Conservation (phyloP, 306 rosid species). For the Oxytropis ochrocephala region DNA sequence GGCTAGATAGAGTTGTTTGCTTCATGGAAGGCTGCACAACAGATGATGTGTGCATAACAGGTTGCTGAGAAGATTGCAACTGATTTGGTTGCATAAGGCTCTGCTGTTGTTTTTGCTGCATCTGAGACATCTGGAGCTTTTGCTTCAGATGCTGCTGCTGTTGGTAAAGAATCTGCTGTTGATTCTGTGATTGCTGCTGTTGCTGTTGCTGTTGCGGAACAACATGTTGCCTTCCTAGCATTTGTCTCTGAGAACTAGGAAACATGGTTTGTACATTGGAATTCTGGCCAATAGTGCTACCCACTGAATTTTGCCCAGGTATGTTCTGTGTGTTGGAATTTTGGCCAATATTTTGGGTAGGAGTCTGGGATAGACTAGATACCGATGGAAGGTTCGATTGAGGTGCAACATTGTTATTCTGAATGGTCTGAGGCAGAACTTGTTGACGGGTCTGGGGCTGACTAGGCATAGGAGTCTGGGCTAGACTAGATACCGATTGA, state of each 20-base stretch:
- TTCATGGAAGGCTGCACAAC: conserved; percentile 49
- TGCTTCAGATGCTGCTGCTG: conserved; percentile 56
- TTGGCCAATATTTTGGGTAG: conserved; percentile 58
- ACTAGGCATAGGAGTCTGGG: conserved; percentile 44
- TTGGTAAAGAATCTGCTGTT: conserved; percentile 46
- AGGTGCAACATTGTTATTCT: conserved; percentile 42
- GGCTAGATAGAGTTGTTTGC: conserved; percentile 47
- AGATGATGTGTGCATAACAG: no score
- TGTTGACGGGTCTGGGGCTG: conserved; percentile 68
- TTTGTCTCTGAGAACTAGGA: conserved; percentile 66
- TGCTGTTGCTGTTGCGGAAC: conserved; percentile 68
- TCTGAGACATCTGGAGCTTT: conserved; percentile 50
- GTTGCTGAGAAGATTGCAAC: conserved; percentile 75
- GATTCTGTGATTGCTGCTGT: conserved; percentile 63
- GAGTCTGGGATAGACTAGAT: conserved; percentile 50
- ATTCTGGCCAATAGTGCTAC: conserved; percentile 61
- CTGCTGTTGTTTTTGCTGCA: conserved; percentile 63
- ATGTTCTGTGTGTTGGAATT: conserved; percentile 55
- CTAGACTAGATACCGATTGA: conserved; percentile 51
- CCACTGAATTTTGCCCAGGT: conserved; percentile 56
- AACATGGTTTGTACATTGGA: conserved; percentile 53
- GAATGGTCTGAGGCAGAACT: conserved; percentile 62
- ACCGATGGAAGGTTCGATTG: conserved; percentile 41
- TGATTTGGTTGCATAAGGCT: conserved; percentile 66
- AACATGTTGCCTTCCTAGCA: conserved; percentile 73